Evolutionary conservation across 257 asterid genomes (phyloP), one percentile per base, ranked within the genome.

Genomic region (Anisodus tanguticus): DNA sequence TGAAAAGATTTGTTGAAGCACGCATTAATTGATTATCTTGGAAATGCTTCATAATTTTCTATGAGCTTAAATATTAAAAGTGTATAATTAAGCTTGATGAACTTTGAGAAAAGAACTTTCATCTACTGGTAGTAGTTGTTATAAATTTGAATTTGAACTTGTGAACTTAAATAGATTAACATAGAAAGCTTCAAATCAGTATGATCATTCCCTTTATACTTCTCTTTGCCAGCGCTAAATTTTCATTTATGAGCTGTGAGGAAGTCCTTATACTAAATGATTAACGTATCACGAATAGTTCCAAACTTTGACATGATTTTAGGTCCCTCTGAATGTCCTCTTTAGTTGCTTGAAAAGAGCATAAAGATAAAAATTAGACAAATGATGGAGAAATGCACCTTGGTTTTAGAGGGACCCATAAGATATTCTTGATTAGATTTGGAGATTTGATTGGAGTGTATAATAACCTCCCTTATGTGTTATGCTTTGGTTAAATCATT

Each of bases 331-430:
- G 5, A 11, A 7, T 76, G 13, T 76, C 12, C 4, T 51, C 45
- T 76, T 13, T 76, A 51, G 45, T 51, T 57, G 49, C 22, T 49
- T 4, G 9, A 74, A 74, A 49, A 22, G 81, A 51, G 26, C 22
- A 26, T 35, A 26, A 53, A 26, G 81, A 76, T 76, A 26, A 41
- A 49, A 1, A 41, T 41, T 41, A 41, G 47, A 51, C 26, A 76
- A 26, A 9, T 74, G 81, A 51, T 51, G 57, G 62, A 51, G 63
- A 53, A 49, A 51, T 76, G 45, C 63, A 53, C 62, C 62, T 76
- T 26, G 13, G 26, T 49, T 76, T 12, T 51, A 76, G 13, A 26
- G 81, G 63, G 81, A 76, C 81, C 63, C 81, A 76, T 26, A 15
- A 31, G 51, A 11, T 54, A 76, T 19, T 76, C 22, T 76, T 51